A percentile compares a stretch with the other conserved stretches of the same genome.
These are phyloP conservation scores for Ogataea polymorpha DNA, from an alignment of 805 yeast genomes.

Conservation along the genomic window DNA sequence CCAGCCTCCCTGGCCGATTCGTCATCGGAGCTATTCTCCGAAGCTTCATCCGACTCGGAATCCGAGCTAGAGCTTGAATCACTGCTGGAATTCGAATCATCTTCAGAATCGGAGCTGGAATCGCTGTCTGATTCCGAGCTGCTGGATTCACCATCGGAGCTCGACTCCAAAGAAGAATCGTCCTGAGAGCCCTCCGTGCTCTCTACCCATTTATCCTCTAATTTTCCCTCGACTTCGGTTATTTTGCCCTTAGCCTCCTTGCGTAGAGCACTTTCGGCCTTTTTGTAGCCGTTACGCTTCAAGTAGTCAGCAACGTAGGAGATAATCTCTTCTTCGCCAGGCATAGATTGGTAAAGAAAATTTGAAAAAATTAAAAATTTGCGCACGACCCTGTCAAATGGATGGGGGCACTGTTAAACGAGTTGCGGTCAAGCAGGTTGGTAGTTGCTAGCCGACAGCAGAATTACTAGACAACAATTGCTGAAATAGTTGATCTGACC, in stretches of 20 bases:
- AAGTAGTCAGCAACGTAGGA: constrained; percentile 25
- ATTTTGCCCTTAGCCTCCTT: constrained; percentile 18
- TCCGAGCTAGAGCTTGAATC: constrained; percentile 19
- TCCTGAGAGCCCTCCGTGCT: constrained; percentile 6
- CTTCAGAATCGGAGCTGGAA: constrained; percentile 11
- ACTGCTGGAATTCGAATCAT: constrained; percentile 19
- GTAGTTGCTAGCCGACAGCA: no score
- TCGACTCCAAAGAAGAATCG: constrained; percentile 9
- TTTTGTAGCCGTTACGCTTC: constrained; percentile 22
- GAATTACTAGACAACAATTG: no score
- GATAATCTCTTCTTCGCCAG: constrained; percentile 18
- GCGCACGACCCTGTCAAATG: not conserved
- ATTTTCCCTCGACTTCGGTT: constrained; percentile 8
- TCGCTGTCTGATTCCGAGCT: constrained; percentile 13
- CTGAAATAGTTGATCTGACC: no score
- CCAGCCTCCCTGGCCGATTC: not conserved
- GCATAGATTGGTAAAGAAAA: constrained; percentile 13
- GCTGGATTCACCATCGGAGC: constrained; percentile 9
- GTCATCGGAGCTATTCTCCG: constrained; percentile 6
- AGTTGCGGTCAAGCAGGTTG: no score
- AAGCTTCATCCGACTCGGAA: constrained; percentile 8
- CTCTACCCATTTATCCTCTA: constrained; percentile 13
- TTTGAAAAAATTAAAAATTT: constrained; percentile 1
- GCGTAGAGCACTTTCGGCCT: constrained; percentile 21
- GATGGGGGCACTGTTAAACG: not conserved